Percentiles rank a stretch among this genome's conserved stretches.
These are phyloP conservation scores for Galeopsis tetrahit DNA, from an alignment of 257 asterid genomes.

Conservation along the genomic window DNA sequence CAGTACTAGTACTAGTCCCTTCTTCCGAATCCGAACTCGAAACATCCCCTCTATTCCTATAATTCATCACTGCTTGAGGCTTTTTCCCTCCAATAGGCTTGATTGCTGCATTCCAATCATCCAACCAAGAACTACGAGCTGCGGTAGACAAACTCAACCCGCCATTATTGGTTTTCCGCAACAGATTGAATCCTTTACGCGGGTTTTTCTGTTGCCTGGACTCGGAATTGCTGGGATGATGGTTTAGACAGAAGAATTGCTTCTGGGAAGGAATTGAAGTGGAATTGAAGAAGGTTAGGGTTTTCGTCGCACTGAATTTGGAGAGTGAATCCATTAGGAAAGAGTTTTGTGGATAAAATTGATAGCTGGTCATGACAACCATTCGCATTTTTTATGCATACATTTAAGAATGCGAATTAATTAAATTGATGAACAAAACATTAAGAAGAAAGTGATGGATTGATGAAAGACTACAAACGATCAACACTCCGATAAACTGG, in stretches of 20 bases:
- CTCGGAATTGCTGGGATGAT: slow-evolving; percentile 36
- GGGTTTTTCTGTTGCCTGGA: slow-evolving; percentile 41
- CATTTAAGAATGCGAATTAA: slow-evolving; percentile 13
- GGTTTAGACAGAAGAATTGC: slow-evolving; percentile 37
- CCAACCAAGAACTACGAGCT: slow-evolving; percentile 72
- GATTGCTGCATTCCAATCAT: slow-evolving; percentile 58
- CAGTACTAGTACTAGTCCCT: slow-evolving; percentile 50
- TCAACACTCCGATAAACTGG: neutral
- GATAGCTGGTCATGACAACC: slow-evolving; percentile 62
- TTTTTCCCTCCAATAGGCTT: slow-evolving; percentile 41
- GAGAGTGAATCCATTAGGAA: slow-evolving; percentile 53
- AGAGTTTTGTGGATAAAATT: slow-evolving; percentile 54
- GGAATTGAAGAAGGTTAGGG: slow-evolving; percentile 55
- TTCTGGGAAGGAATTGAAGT: slow-evolving; percentile 46
- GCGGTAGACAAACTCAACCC: slow-evolving; percentile 34
- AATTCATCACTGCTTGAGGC: slow-evolving; percentile 57
- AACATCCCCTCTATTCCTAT: slow-evolving; percentile 58
- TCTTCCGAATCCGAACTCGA: slow-evolving; percentile 80
- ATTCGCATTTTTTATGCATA: slow-evolving; percentile 41
- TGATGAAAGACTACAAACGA: slow-evolving; percentile 22
- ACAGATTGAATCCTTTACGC: slow-evolving; percentile 46
- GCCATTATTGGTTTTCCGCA: slow-evolving; percentile 34
- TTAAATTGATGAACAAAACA: neutral
- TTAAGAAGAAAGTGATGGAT: neutral
- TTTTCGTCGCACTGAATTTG: slow-evolving; percentile 45